A percentile compares a stretch with the other conserved stretches of the same genome.
phyloP scores from a whole-genome alignment of 2,329 filamentous ascomycete genomes.

The Colletotrichum tanaceti region DNA sequence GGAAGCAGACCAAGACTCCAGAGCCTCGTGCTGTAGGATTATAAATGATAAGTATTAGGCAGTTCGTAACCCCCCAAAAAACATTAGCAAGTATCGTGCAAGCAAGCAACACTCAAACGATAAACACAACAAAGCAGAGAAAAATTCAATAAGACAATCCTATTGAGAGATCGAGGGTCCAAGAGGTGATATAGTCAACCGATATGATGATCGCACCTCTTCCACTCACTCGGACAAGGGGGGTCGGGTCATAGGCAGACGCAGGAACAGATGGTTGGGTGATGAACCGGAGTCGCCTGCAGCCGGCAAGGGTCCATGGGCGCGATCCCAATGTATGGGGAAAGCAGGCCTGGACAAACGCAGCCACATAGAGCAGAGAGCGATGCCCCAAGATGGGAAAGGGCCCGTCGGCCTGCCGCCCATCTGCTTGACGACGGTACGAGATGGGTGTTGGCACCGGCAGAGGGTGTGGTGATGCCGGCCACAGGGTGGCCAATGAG shows the following conservation, averaged over 20 bases:
- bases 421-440: constrained; percentile 6
- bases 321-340: constrained; percentile 26
- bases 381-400: constrained; percentile 4
- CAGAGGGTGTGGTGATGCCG: constrained; percentile 38
- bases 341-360: constrained; percentile 7
- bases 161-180: neutral
- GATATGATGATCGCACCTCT: constrained; percentile 13
- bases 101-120: constrained; percentile 17
- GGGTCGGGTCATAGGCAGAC: constrained; percentile 8
- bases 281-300: constrained; percentile 28
- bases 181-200: constrained; percentile 30
- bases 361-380: constrained; percentile 19
- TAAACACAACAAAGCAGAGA: neutral
- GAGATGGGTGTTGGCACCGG: constrained; percentile 10
- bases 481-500: constrained; percentile 13
- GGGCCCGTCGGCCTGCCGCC: constrained; percentile 30
- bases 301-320: constrained; percentile 21
- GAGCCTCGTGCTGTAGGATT: constrained; percentile 30
- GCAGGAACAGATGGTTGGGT: constrained; percentile 35
- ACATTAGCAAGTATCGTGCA: constrained; percentile 27
- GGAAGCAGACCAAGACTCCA: constrained; percentile 30
- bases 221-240: constrained; percentile 4
- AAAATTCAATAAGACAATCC: constrained; percentile 6
- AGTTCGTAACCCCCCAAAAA: constrained; percentile 9
- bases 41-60: constrained; percentile 10